Base-by-base conservation (phyloP, 495 filamentous ascomycete genomes). In the Cryomyces antarcticus region DNA sequence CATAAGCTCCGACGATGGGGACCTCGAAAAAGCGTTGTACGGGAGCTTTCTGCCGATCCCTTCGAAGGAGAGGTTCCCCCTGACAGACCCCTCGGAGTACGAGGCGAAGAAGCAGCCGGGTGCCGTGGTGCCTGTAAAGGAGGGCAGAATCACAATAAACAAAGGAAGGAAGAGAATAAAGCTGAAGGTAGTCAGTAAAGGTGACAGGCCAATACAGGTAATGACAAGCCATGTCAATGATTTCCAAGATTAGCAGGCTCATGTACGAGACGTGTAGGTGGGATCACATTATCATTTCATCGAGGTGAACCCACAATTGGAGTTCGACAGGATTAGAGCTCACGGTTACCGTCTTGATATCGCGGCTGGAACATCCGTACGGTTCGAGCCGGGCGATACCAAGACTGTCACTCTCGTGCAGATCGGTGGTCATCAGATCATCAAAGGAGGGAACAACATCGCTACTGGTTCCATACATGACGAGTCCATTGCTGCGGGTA, bases 281-380 rank as follows among this genome's bases (percentile, higher is more conserved):
- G 89, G 89, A 13, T 93, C 83, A 44, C 89, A 97, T 58, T 97
- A 96, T 61, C 87, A 96, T 61, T 85, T 97, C 58, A 72, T 94
- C 53, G 89, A 97, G 65, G 80, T 75, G 17, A 97, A 97, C 56
- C 82, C 87, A 17, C 73, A 80, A 58, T 66, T 97, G 42, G 74
- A 82, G 54, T 97, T 97, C 58, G 89, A 97, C 58, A 81, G 89
- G n/a, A 58, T 73, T 28, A 72, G 73, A 40, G 70, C 87, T 1
- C 87, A 87, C 50, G 89, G 89, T 3, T 94, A 70, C 58, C 72
- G 87, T 7, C 68, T 97, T 17, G 87, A 97, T 54, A 87, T 96
- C 35, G 60, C 87, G 2, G 85, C 92, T 7, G 89, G 89, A 10
- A 95, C 87, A 1, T 89, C 86, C 11, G 77, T 96, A 30, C 74